A percentile compares a stretch with the other conserved stretches of the same genome.
Conservation (phyloP, 2,329 filamentous ascomycete genomes). For the Neopestalotiopsis sp. region DNA sequence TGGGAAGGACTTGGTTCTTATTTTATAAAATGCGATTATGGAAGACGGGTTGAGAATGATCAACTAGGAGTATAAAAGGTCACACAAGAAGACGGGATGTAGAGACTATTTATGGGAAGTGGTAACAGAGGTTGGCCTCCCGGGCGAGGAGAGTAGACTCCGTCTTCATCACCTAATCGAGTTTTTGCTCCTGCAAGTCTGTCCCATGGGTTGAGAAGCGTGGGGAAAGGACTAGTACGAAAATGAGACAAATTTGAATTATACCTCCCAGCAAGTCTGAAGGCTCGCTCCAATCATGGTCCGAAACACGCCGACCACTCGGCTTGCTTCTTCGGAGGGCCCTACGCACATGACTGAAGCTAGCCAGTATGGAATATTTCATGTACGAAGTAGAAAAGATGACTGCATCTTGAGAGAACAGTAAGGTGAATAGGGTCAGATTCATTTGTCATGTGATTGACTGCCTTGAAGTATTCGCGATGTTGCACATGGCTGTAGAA, state of each 20-base stretch:
- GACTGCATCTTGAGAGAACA: not conserved
- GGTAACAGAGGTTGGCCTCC: not conserved
- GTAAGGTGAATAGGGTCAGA: not conserved
- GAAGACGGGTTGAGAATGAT: conserved; percentile 16
- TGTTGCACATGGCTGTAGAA: conserved; percentile 23
- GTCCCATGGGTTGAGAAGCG: conserved; percentile 13
- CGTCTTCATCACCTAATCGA: conserved; percentile 16
- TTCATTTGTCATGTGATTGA: conserved; percentile 6
- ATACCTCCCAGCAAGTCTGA: conserved; percentile 25
- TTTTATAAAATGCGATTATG: too few species aligned
- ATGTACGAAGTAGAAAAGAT: not conserved
- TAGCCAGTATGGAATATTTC: not conserved
- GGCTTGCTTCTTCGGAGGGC: conserved; percentile 15
- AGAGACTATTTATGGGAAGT: conserved; percentile 16
- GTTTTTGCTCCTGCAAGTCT: not conserved
- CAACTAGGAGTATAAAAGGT: conserved; percentile 21
- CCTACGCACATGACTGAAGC: conserved; percentile 5
- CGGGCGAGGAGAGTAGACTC: not conserved
- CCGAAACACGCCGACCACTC: conserved; percentile 39
- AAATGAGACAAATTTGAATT: conserved; percentile 17
- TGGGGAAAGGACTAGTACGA: conserved; percentile 18
- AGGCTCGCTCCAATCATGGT: conserved; percentile 44
- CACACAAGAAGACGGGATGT: conserved; percentile 22
- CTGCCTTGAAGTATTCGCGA: conserved; percentile 20
- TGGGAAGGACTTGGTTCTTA: not conserved